Conservation (phyloP, 1,284 basidiomycete species). For the Puccinia brachypodii region DNA sequence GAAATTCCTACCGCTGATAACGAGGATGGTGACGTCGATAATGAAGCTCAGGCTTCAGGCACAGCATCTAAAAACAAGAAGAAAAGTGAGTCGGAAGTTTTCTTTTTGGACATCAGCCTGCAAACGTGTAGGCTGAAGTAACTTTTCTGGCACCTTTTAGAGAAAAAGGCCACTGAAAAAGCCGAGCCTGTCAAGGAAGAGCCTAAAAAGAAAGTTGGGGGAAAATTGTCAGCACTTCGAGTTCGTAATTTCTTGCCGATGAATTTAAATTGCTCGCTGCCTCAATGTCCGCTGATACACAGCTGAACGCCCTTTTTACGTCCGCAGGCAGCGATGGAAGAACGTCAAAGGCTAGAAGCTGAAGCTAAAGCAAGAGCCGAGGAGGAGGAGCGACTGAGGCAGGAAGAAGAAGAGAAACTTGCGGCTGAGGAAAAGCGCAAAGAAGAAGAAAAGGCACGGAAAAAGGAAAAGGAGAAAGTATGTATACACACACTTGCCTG, state of each 20-base stretch:
- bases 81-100: constrained; percentile 52
- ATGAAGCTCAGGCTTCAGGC: constrained; percentile 64
- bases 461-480: constrained; percentile 51
- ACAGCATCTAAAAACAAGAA: constrained; percentile 57
- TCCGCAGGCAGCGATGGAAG: constrained; percentile 44
- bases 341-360: constrained; percentile 59
- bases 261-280: not conserved
- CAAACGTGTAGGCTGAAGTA: not conserved
- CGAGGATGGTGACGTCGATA: constrained; percentile 64
- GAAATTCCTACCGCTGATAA: constrained; percentile 52
- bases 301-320: not conserved
- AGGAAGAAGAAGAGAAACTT: constrained; percentile 70
- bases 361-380: constrained; percentile 61
- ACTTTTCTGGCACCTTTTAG: constrained; percentile 64
- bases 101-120: not conserved
- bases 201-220: constrained; percentile 80
- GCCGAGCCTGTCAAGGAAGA: constrained; percentile 69
- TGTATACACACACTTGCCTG: not conserved
- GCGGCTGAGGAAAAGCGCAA: constrained; percentile 57
- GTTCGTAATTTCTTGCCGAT: constrained; percentile 57
- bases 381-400: constrained; percentile 71
- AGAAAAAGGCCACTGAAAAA: constrained; percentile 66
- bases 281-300: not conserved
- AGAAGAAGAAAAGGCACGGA: constrained; percentile 71
- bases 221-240: constrained; percentile 73